Evolutionary conservation across 495 filamentous ascomycete species (phyloP).

Genomic region (Penicillium antarcticum): DNA sequence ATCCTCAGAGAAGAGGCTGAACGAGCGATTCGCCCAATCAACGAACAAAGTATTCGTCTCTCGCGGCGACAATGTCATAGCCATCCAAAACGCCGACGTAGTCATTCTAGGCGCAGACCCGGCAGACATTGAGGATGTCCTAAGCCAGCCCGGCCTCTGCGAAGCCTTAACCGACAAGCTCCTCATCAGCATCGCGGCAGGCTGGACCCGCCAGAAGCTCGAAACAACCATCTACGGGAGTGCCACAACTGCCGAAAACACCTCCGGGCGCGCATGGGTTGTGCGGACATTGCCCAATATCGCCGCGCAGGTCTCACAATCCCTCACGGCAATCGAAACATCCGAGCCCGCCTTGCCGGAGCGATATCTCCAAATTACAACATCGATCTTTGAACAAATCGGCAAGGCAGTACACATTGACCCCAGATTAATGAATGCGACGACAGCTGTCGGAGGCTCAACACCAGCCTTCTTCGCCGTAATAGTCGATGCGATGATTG

Average conservation of each 20-base stretch:
- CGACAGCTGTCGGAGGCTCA: slow-evolving; percentile 37
- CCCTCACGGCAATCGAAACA: slow-evolving; percentile 35
- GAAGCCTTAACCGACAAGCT: slow-evolving; percentile 28
- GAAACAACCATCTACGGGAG: slow-evolving; percentile 27
- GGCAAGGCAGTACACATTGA: slow-evolving; percentile 31
- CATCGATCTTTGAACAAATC: slow-evolving; percentile 37
- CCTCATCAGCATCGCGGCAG: slow-evolving; percentile 43
- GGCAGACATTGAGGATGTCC: slow-evolving; percentile 19
- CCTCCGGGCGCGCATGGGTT: slow-evolving; percentile 19
- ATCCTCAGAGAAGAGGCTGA: slow-evolving; percentile 15
- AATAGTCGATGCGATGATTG: slow-evolving; percentile 40
- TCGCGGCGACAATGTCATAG: slow-evolving; percentile 15
- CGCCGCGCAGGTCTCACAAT: slow-evolving; percentile 34
- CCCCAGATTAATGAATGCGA: slow-evolving; percentile 33
- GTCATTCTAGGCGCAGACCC: slow-evolving; percentile 35
- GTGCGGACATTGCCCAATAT: slow-evolving; percentile 41
- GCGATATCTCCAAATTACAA: slow-evolving; percentile 21
- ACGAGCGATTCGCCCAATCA: slow-evolving; percentile 14
- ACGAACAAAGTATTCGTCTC: slow-evolving; percentile 13
- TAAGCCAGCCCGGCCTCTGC: slow-evolving; percentile 21
- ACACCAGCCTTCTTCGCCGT: slow-evolving; percentile 44
- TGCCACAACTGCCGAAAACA: slow-evolving; percentile 9
- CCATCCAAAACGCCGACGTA: slow-evolving; percentile 21
- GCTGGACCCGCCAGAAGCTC: slow-evolving; percentile 32
- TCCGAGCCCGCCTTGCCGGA: slow-evolving; percentile 24